Evolutionary conservation across 148 eudicot genomes (phyloP), one percentile per base, ranked within the genome.

Genomic region (Rhododendron ferrugineum): DNA sequence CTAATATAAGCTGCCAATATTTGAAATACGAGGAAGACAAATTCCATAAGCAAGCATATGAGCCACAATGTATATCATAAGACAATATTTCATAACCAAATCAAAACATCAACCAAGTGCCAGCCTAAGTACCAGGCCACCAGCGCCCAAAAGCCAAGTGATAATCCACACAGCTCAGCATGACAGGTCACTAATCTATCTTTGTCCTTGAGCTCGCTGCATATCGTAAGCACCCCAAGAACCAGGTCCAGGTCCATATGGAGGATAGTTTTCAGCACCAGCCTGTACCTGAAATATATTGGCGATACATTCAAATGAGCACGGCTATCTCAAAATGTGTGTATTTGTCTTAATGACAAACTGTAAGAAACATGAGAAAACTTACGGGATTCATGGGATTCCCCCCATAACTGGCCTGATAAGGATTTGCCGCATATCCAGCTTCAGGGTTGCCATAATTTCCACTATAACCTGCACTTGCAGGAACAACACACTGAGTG

Each of bases 141-240:
- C 23, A 74, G 46, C 75, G 82, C 34, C 62, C 79, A 83, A 75
- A 79, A 37, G 82, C 74, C 70, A 89, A 89, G 76, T n/a, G 80
- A 32, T 76, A 87, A 81, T 49, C 86, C 78, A 58, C 79, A 88
- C 86, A 66, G 82, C 87, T 74, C 84, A 82, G 89, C 87, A 77
- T 74, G 84, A 68, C 23, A 52, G 77, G 86, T 80, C 58, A 85
- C 83, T 44, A 85, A 66, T 87, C 90, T 94, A 96, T 93, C 95
- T 86, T 84, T 93, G 94, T 46, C 94, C 98, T 89, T 93, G 98
- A 91, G 93, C 89, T 86, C 90, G 91, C 85, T 93, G 98, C 89
- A 89, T 83, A 84, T 92, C 94, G 82, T 96, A 94, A 76, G 95
- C 89, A 79, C 90, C 95, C 98, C 99, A 96, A 86, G 92, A 78